Evolutionary conservation across 352 stramenopile genomes (phyloP).

Genomic region (Phytophthora sp.): DNA sequence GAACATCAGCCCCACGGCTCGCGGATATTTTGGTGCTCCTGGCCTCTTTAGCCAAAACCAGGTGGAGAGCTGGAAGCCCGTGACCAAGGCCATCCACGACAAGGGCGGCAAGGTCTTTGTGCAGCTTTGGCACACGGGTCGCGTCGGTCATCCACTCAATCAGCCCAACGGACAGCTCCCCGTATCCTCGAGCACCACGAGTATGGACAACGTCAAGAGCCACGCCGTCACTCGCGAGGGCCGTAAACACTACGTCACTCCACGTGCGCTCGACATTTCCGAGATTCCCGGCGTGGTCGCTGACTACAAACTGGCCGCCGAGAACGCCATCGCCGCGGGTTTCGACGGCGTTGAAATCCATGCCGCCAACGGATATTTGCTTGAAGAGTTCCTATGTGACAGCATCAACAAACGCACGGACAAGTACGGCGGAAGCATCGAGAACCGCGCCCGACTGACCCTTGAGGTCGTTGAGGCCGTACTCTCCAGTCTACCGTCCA

Average conservation of each 20-base stretch:
- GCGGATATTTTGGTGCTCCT: slow-evolving; percentile 45
- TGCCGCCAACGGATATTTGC: slow-evolving; percentile 83
- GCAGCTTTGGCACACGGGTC: slow-evolving; percentile 88
- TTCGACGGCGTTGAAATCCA: slow-evolving; percentile 92
- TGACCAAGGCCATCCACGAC: slow-evolving; percentile 68
- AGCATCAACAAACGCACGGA: slow-evolving; percentile 34
- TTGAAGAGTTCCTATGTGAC: slow-evolving; percentile 85
- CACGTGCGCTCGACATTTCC: slow-evolving; percentile 14
- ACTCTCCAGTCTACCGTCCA: slow-evolving; percentile 23
- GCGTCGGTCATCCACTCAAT: slow-evolving; percentile 62
- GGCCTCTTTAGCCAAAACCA: slow-evolving; percentile 56
- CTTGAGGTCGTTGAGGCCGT: slow-evolving; percentile 63
- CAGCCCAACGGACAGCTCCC: slow-evolving; percentile 55
- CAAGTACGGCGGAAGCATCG: slow-evolving; percentile 60
- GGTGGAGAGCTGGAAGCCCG: slow-evolving; percentile 49
- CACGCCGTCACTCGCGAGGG: slow-evolving; percentile 45
- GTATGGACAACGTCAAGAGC: slow-evolving; percentile 73
- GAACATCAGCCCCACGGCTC: slow-evolving; percentile 49
- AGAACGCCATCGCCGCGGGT: slow-evolving; percentile 53
- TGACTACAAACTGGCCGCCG: slow-evolving; percentile 63
- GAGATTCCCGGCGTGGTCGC: slow-evolving; percentile 10
- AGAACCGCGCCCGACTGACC: slow-evolving; percentile 39
- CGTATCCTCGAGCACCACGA: slow-evolving; percentile 52
- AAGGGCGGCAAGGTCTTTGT: slow-evolving; percentile 42
- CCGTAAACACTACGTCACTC: slow-evolving; percentile 24